These are phyloP conservation scores for Penicillium tannophilum DNA, from an alignment of 495 filamentous ascomycete genomes.

Conservation along the genomic window DNA sequence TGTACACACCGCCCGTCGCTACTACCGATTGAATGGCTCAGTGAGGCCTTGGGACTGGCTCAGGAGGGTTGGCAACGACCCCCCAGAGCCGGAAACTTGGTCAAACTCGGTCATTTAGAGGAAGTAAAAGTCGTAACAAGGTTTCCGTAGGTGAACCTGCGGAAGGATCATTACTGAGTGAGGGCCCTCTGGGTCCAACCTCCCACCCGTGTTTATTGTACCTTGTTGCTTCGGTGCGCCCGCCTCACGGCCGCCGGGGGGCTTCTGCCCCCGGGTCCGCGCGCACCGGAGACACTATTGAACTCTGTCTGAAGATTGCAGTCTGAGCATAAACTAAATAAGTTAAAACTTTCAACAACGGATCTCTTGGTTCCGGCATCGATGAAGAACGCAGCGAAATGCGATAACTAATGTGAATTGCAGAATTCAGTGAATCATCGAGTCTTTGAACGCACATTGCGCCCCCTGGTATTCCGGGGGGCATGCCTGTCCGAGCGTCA, in stretches of 20 bases:
- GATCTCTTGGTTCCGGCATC: constrained; percentile 73
- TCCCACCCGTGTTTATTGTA: constrained; percentile 34
- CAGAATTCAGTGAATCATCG: constrained; percentile 73
- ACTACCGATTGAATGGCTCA: constrained; percentile 77
- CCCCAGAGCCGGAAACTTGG: constrained; percentile 67
- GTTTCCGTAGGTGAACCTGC: constrained; percentile 75
- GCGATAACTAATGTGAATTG: constrained; percentile 75
- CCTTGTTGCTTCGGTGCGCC: constrained; percentile 46
- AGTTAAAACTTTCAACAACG: constrained; percentile 68
- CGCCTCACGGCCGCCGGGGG: constrained; percentile 25
- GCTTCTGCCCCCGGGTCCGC: constrained; percentile 21
- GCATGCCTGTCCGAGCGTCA: constrained; percentile 71
- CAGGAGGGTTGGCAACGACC: constrained; percentile 64
- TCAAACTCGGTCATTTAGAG: constrained; percentile 76
- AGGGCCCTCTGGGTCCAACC: constrained; percentile 27
- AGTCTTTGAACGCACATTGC: constrained; percentile 75
- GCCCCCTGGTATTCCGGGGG: constrained; percentile 62
- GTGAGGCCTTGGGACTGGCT: constrained; percentile 71
- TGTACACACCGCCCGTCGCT: constrained; percentile 69
- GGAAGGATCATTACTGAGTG: constrained; percentile 66
- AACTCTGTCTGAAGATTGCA: constrained; percentile 29
- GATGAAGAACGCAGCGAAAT: constrained; percentile 75
- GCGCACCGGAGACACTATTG: constrained; percentile 37
- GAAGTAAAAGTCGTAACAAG: constrained; percentile 77
- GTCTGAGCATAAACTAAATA: constrained; percentile 36